phyloP scores from a whole-genome alignment of 148 eudicot genomes.

The Heliosperma pusillum region DNA sequence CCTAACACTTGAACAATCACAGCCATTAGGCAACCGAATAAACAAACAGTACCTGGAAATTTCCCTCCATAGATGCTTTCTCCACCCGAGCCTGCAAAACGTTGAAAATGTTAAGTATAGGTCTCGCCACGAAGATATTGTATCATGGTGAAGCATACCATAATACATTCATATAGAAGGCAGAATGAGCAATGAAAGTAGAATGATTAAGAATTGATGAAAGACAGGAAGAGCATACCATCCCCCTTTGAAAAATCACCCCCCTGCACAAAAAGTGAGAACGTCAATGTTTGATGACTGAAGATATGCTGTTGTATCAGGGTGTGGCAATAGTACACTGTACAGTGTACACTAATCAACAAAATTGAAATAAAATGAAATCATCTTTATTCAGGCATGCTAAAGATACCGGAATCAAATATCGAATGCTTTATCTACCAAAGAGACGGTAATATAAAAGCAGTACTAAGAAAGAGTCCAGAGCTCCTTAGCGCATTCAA shows the following conservation, averaged over 20 bases:
- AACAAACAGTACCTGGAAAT: conserved; percentile 61
- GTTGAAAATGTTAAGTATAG: conserved; percentile 55
- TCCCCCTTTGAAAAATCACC: conserved; percentile 96
- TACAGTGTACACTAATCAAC: not conserved
- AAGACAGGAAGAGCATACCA: conserved; percentile 55
- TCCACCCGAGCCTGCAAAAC: conserved; percentile 99
- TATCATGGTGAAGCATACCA: conserved; percentile 12
- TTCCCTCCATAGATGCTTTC: conserved; percentile 98
- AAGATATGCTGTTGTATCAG: conserved; percentile 1
- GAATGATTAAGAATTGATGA: conserved; percentile 5
- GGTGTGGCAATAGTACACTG: too few relatives aligned
- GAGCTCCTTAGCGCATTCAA: not conserved
- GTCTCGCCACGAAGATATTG: conserved; percentile 37
- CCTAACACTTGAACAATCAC: conserved; percentile 7
- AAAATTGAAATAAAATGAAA: not conserved
- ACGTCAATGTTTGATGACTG: conserved; percentile 1
- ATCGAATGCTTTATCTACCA: not conserved
- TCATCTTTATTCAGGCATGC: not conserved
- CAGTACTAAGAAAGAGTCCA: not conserved
- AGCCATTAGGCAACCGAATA: not conserved
- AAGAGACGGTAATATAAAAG: not conserved
- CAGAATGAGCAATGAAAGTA: conserved; percentile 24
- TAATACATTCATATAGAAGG: not conserved
- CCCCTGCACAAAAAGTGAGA: conserved; percentile 56
- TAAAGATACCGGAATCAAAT: not conserved